phyloP scores from a whole-genome alignment of 805 yeast species.

The Pichia paraexigua region DNA sequence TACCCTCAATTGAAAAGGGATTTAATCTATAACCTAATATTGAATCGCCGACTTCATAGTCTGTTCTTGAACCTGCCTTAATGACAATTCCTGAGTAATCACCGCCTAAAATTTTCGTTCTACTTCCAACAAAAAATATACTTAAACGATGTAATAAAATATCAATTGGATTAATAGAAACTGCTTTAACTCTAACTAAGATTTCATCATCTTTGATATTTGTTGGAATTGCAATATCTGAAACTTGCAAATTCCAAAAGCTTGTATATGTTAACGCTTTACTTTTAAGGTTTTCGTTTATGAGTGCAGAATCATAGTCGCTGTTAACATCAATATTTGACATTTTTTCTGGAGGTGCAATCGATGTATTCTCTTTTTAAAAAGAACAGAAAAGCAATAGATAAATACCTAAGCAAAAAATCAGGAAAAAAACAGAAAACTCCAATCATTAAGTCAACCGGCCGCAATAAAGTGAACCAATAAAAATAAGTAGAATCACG shows the following conservation, averaged over 20 bases:
- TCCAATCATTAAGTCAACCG: neutral
- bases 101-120: conserved; percentile 11
- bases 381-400: neutral
- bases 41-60: conserved; percentile 15
- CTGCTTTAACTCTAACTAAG: conserved; percentile 12
- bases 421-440: neutral
- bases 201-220: conserved; percentile 10
- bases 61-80: conserved; percentile 13
- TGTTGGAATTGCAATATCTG: conserved; percentile 1
- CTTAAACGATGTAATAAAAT: conserved; percentile 4
- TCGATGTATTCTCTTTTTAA: neutral
- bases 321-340: neutral
- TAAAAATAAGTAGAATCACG: neutral
- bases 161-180: conserved; percentile 16
- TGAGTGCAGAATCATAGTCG: neutral
- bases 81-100: conserved; percentile 18
- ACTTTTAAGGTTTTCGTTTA: conserved; percentile 6
- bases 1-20: conserved; percentile 25
- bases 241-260: conserved; percentile 6
- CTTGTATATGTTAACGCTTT: conserved; percentile 14
- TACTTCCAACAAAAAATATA: conserved; percentile 3
- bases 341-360: neutral
- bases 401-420: too few species aligned
- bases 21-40: conserved; percentile 9
- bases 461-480: neutral